Conservation (phyloP, 2,329 filamentous ascomycete genomes). For the Fusarium sp. region DNA sequence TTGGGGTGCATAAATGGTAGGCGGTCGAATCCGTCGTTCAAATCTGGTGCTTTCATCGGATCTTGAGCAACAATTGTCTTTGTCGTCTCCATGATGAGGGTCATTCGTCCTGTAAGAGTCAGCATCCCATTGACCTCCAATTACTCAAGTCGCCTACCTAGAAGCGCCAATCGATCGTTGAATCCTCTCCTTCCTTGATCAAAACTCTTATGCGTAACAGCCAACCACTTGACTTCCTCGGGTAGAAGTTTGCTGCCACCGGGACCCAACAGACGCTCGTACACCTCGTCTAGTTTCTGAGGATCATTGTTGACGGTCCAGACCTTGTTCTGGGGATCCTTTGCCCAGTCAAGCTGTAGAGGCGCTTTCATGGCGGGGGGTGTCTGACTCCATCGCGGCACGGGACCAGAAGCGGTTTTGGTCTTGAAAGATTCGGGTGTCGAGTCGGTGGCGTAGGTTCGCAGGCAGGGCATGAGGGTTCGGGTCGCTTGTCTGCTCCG, state of each 20-base stretch:
- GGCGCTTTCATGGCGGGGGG: conserved; percentile 76
- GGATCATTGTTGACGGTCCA: conserved; percentile 83
- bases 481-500: conserved; percentile 42
- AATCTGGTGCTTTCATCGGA: conserved; percentile 42
- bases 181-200: conserved; percentile 94
- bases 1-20: conserved; percentile 76
- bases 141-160: conserved; percentile 67
- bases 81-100: conserved; percentile 53
- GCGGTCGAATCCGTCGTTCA: conserved; percentile 64
- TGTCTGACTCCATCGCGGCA: conserved; percentile 77
- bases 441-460: conserved; percentile 46
- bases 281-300: conserved; percentile 78
- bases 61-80: conserved; percentile 52
- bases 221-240: conserved; percentile 96
- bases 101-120: conserved; percentile 48
- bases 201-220: conserved; percentile 97
- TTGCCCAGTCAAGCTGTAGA: conserved; percentile 70
- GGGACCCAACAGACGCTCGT: conserved; percentile 78
- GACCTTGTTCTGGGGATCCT: conserved; percentile 61
- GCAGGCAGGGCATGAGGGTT: conserved; percentile 38
- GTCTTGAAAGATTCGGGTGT: conserved; percentile 45
- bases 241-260: conserved; percentile 79
- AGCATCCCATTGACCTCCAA: conserved; percentile 7
- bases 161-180: conserved; percentile 91
- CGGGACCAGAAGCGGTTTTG: conserved; percentile 11